These are phyloP conservation scores for Pistacia integerrima DNA, from an alignment of 345 rosid genomes.

Conservation along the genomic window DNA sequence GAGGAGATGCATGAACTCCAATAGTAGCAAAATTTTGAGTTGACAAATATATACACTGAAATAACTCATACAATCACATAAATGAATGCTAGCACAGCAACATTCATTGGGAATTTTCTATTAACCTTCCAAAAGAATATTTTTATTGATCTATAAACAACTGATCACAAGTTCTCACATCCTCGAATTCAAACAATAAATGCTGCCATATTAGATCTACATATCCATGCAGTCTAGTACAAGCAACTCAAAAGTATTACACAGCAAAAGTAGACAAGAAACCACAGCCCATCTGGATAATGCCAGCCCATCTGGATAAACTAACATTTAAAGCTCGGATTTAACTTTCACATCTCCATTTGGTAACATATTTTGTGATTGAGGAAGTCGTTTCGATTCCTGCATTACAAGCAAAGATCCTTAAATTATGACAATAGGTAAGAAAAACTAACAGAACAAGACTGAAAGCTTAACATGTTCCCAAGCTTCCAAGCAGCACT, in stretches of 20 bases:
- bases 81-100: not conserved
- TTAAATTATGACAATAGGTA: not conserved
- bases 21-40: not conserved
- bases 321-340: constrained; percentile 45
- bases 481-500: not conserved
- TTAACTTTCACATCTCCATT: constrained; percentile 89
- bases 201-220: not conserved
- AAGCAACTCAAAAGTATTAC: constrained; percentile 3
- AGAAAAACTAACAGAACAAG: not conserved
- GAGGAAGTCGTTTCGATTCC: constrained; percentile 82
- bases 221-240: not conserved
- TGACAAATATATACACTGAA: not conserved
- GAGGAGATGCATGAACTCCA: not conserved
- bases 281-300: not conserved
- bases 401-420: constrained; percentile 30
- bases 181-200: constrained; percentile 13
- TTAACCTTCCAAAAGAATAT: not conserved
- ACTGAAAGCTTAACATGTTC: not conserved
- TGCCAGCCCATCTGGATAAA: not conserved
- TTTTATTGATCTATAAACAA: constrained; percentile 9
- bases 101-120: not conserved
- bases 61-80: not conserved
- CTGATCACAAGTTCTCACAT: not conserved
- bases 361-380: constrained; percentile 69
- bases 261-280: not conserved